phyloP scores from a whole-genome alignment of 805 yeast species.

The Candida ulmi region DNA sequence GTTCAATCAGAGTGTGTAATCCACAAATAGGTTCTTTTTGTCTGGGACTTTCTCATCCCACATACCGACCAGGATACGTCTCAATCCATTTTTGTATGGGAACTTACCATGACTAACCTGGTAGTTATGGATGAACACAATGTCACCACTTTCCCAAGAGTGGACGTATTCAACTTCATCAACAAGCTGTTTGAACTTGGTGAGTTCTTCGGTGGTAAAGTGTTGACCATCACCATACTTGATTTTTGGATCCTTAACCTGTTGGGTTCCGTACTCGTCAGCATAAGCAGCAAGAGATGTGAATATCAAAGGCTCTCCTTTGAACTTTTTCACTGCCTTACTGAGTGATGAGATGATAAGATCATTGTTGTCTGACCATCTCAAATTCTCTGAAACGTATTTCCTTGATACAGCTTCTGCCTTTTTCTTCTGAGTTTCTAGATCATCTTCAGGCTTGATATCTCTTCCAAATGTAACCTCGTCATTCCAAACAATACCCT shows the following conservation, averaged over 20 bases:
- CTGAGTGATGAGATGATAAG: constrained; percentile 26
- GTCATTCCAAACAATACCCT: constrained; percentile 23
- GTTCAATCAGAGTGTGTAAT: neutral
- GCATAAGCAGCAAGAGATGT: constrained; percentile 23
- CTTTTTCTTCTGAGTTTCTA: constrained; percentile 21
- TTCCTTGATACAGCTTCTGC: constrained; percentile 20
- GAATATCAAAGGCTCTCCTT: constrained; percentile 19
- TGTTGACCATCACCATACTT: constrained; percentile 20
- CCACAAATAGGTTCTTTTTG: neutral
- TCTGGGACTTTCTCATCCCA: constrained; percentile 22
- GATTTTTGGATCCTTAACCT: constrained; percentile 1
- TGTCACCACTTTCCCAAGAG: constrained; percentile 28
- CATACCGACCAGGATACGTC: constrained; percentile 29
- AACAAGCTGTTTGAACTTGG: constrained; percentile 14
- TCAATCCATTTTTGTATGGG: constrained; percentile 25
- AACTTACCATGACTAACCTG: constrained; percentile 30
- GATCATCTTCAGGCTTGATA: constrained; percentile 18
- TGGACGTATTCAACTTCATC: constrained; percentile 23
- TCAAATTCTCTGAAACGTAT: constrained; percentile 23
- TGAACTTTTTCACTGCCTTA: constrained; percentile 11
- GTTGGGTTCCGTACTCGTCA: constrained; percentile 8
- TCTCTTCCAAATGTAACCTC: constrained; percentile 27
- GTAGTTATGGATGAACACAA: constrained; percentile 28
- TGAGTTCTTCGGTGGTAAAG: constrained; percentile 16
- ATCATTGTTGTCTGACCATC: constrained; percentile 23